Evolutionary conservation across 2,329 filamentous ascomycete genomes (phyloP).

Genomic region (Stagonosporopsis cucurbitacearum): DNA sequence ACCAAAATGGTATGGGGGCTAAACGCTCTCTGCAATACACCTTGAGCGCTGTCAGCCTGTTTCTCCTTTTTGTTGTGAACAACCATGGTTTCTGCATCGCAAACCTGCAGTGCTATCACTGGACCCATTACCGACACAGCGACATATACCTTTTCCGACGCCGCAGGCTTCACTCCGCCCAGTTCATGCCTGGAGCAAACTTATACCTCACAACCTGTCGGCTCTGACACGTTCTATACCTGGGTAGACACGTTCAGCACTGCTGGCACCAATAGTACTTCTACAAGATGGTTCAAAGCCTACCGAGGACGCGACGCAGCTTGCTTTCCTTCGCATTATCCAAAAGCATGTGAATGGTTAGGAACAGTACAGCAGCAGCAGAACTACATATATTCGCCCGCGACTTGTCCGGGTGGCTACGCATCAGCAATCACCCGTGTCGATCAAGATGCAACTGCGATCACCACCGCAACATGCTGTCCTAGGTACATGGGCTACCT

Average conservation of each 20-base stretch:
- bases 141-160: neutral
- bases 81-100: neutral
- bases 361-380: conserved; percentile 1
- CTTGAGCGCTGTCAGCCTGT: neutral
- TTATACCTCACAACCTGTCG: neutral
- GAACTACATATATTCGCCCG: conserved; percentile 3
- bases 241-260: neutral
- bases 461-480: conserved; percentile 4
- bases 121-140: conserved; percentile 2
- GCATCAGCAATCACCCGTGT: neutral
- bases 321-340: neutral
- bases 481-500: neutral
- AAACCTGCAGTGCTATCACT: neutral
- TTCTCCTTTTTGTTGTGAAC: neutral
- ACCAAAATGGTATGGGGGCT: neutral
- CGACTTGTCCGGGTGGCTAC: neutral
- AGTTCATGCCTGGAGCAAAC: conserved; percentile 1
- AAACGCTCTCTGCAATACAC: neutral
- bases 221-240: neutral
- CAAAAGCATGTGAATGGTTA: conserved; percentile 2
- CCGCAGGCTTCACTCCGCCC: neutral
- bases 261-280: neutral
- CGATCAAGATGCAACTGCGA: neutral
- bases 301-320: conserved; percentile 1
- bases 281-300: neutral